Evolutionary conservation across 2,329 filamentous ascomycete genomes (phyloP).

Genomic region (Penicillium sp.): DNA sequence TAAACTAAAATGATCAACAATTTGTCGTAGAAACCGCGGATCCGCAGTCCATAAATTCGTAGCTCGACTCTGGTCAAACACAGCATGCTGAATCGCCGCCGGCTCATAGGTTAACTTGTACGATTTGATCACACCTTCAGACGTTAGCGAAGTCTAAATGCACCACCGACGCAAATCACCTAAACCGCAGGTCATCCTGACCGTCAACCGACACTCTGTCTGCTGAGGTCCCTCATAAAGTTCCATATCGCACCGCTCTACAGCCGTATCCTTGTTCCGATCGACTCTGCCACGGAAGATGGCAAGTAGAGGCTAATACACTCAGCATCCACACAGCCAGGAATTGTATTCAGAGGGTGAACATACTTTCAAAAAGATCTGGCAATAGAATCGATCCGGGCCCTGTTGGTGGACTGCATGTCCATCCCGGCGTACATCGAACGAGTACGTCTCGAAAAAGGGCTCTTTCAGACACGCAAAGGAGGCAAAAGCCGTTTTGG

Average conservation of each 20-base stretch:
- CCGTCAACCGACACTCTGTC: conserved; percentile 55
- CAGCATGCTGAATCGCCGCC: conserved; percentile 56
- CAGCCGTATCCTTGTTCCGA: conserved; percentile 53
- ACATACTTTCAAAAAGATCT: conserved; percentile 52
- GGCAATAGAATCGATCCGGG: conserved; percentile 50
- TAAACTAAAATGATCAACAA: conserved; percentile 58
- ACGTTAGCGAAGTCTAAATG: conserved; percentile 4
- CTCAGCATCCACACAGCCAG: not conserved
- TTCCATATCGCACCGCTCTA: conserved; percentile 58
- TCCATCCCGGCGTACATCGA: conserved; percentile 31
- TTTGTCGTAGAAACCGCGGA: conserved; percentile 53
- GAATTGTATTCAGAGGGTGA: conserved; percentile 14
- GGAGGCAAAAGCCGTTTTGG: conserved; percentile 59
- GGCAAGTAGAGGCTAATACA: conserved; percentile 48
- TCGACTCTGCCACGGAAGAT: conserved; percentile 58
- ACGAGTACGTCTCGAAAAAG: conserved; percentile 58
- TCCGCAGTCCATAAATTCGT: conserved; percentile 56
- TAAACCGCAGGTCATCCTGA: conserved; percentile 58
- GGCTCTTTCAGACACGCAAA: conserved; percentile 49
- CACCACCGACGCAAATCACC: conserved; percentile 33
- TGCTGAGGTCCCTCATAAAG: conserved; percentile 53
- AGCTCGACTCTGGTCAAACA: conserved; percentile 54
- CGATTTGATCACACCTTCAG: conserved; percentile 55
- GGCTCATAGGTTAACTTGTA: conserved; percentile 61
- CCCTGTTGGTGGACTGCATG: conserved; percentile 9